Evolutionary conservation across 2,329 filamentous ascomycete species (phyloP), one percentile per base, ranked within the genome.

Genomic region (Fusarium pseudoanthophilum): DNA sequence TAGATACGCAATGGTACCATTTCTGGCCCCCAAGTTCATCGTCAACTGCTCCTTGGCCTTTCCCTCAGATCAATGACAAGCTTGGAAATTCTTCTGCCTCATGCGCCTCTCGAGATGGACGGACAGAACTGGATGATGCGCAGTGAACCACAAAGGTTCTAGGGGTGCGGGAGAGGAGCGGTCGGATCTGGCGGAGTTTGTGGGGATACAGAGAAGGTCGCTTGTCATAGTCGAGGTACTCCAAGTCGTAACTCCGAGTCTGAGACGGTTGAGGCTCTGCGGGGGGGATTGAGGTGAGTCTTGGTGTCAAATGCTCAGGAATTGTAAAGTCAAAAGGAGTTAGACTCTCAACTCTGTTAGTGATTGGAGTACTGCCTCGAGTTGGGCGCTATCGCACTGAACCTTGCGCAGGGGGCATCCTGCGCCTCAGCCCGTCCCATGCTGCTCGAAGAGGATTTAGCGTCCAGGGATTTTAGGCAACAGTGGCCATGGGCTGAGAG

Each of bases 401-500:
- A 77, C 69, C 34, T 70, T 21, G 24, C 13, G 60, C 67, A 77
- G 60, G 74, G 73, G 67, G 69, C 3, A 51, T 46, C 62, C 58
- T 77, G 72, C 78, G 79, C 76, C 80, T 78, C 79, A 77, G 64
- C 71, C 71, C 67, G 64, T 52, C 51, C 75, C 77, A 77, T 43
- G 15, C 71, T 43, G 15, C 71, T 56, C 48, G 70, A 80, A 74
- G 60, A 58, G 58, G 24, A 48, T 20, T 28, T 39, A 30, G 30
- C 52, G 51, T 40, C 26, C 20, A 40, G 51, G 51, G 34, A 40
- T 53, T 79, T 77, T 70, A 81, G 80, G 80, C 80, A 81, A 79
- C 80, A 82, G 80, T 75, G 51, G 51, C 72, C 63, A 74, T 67
- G 73, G 79, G 76, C 76, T 79, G 76, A 77, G 77, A 63, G 68